phyloP scores from a whole-genome alignment of 257 asterid genomes.

The Datura wrightii region DNA sequence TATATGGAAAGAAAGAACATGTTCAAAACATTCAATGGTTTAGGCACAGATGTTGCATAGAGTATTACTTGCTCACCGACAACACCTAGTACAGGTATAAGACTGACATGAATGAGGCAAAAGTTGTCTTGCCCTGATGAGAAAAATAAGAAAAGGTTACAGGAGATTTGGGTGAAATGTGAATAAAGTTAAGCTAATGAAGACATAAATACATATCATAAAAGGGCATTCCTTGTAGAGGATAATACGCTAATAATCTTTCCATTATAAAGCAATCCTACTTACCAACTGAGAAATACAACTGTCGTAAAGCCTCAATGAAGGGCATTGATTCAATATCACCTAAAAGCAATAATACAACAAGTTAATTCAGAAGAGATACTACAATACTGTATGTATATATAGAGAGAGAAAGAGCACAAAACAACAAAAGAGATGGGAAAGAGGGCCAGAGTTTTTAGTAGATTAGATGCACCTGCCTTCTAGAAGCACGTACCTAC shows the following conservation, averaged over 20 bases:
- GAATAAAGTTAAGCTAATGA: slow-evolving; percentile 29
- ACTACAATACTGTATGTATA: background rate
- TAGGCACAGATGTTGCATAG: slow-evolving; percentile 12
- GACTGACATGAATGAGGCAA: slow-evolving; percentile 97
- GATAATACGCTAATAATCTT: background rate
- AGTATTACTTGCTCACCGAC: slow-evolving; percentile 96
- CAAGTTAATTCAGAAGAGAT: slow-evolving; percentile 22
- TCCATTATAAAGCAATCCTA: slow-evolving; percentile 25
- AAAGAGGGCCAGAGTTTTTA: slow-evolving; percentile 27
- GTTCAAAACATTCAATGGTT: slow-evolving; percentile 28
- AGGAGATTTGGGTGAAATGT: slow-evolving; percentile 3
- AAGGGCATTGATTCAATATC: slow-evolving; percentile 99
- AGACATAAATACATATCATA: slow-evolving; percentile 16
- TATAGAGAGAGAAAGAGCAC: background rate
- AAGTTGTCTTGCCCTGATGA: slow-evolving; percentile 80
- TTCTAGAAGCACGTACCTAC: slow-evolving; percentile 65
- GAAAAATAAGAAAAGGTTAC: slow-evolving; percentile 29
- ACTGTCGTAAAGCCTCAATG: slow-evolving; percentile 91
- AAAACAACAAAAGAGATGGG: background rate
- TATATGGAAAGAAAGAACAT: slow-evolving; percentile 18
- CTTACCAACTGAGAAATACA: slow-evolving; percentile 90
- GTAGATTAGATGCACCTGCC: slow-evolving; percentile 9
- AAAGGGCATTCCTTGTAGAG: slow-evolving; percentile 17
- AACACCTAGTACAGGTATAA: slow-evolving; percentile 91
- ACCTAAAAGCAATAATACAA: slow-evolving; percentile 53